Evolutionary conservation across 2,329 filamentous ascomycete genomes (phyloP).

Genomic region (Didymella arachidicola): DNA sequence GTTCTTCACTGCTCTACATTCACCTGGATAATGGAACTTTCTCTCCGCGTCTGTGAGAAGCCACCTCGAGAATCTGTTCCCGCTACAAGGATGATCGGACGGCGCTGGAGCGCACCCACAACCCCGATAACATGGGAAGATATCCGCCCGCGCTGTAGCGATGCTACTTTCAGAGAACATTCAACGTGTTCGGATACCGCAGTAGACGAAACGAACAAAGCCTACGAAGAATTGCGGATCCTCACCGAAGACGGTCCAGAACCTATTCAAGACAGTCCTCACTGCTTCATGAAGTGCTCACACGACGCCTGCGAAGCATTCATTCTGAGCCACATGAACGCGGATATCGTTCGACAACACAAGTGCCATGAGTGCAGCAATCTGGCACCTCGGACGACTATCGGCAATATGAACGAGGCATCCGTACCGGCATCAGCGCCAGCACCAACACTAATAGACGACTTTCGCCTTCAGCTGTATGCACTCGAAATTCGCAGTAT

Average conservation of each 20-base stretch:
- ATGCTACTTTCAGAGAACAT: neutral
- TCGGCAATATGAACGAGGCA: neutral
- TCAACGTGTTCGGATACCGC: neutral
- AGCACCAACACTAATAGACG: neutral
- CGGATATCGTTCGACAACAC: neutral
- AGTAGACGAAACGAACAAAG: neutral
- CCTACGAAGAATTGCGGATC: neutral
- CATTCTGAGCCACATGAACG: neutral
- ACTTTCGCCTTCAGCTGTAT: neutral
- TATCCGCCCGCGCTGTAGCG: neutral
- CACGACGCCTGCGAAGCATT: neutral
- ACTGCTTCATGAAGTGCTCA: neutral
- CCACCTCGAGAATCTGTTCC: neutral
- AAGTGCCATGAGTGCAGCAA: neutral
- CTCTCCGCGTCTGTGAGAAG: neutral
- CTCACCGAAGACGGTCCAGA: neutral
- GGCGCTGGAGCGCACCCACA: neutral
- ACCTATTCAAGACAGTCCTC: neutral
- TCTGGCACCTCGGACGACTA: neutral
- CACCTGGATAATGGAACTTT: neutral
- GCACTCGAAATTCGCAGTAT: neutral
- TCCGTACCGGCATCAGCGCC: neutral
- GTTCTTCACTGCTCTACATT: neutral
- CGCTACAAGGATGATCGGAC: neutral
- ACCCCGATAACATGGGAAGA: neutral